Conservation (phyloP, 805 yeast species). For the Yarrowia phangngaensis region DNA sequence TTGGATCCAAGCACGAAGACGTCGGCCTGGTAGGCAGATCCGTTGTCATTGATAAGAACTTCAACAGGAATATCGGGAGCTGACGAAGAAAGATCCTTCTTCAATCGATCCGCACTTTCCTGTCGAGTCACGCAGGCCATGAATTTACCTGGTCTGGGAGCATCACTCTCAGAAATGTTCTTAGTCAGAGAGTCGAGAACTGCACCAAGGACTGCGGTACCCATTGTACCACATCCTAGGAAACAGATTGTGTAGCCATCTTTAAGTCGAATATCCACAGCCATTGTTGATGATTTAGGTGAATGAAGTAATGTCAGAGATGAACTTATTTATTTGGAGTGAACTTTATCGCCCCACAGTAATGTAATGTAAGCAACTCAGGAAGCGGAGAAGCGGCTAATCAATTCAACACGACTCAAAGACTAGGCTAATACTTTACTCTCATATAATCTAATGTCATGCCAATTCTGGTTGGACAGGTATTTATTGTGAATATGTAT, state of each 20-base stretch:
- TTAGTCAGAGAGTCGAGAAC: constrained; percentile 49
- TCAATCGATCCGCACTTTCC: constrained; percentile 49
- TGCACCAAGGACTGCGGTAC: constrained; percentile 85
- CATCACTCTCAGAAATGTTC: constrained; percentile 36
- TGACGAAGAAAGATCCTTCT: constrained; percentile 36
- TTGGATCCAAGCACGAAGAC: constrained; percentile 81
- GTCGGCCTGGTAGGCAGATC: constrained; percentile 56
- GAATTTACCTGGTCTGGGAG: constrained; percentile 60
- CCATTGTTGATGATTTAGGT: not conserved
- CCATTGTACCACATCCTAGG: constrained; percentile 94
- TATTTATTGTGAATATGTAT: too few relatives aligned
- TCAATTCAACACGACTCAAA: too few relatives aligned
- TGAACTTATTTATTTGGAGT: too few relatives aligned
- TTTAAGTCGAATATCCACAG: constrained; percentile 25
- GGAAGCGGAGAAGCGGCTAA: too few relatives aligned
- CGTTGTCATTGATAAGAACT: constrained; percentile 48
- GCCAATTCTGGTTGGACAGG: too few relatives aligned
- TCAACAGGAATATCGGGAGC: constrained; percentile 43
- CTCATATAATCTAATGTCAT: too few relatives aligned
- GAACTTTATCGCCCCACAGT: constrained; percentile 23
- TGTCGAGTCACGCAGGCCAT: constrained; percentile 70
- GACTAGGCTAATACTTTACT: too few relatives aligned
- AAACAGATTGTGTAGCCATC: constrained; percentile 58
- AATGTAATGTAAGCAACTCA: too few relatives aligned
- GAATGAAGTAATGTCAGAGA: too few relatives aligned